Base-by-base conservation (phyloP, 1,284 basidiomycete species). In the Ustilago curta region DNA sequence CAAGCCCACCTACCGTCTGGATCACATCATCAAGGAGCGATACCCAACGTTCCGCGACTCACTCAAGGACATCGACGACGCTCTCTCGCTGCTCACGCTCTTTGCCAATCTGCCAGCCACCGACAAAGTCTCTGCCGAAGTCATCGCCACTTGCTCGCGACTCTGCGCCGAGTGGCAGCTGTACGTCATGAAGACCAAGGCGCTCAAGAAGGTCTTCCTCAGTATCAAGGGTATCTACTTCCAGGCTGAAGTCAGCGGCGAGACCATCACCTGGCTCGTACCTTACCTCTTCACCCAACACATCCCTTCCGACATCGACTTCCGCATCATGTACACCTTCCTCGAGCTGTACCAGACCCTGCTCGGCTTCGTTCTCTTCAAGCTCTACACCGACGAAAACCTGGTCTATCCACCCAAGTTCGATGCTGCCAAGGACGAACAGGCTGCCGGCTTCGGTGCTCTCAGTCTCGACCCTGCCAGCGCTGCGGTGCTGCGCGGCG, bases 141-240 rank as follows among this genome's bases (percentile, higher is more conserved):
- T 98, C 63, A 91, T 97, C 62, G 91, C 93, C 81, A 95, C 96
- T 85, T 99, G 97, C 86, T 88, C 92, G 42, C 90, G 93, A 50
- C 89, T 99, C 40, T 79, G 78, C 44, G 83, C 85, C 54, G 85
- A 87, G 59, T 87, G 86, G 86, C 93, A 97, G 85, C 88, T 97
- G 43, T 99, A 96, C 87, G 89, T 97, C 52, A 95, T 98, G 90
- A 92, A 94, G 82, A 91, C 93, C 1, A 89, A 89, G 78, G 89
- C 92, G 9, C 88, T 99, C 43, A 90, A 92, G 66, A 97, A 97
- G 86, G 90, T 92, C 32, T 99, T 99, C 87, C 88, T 99, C 63
- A 96, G 94, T 54, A 97, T 99, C 86, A 99, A 99, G 87, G 97
- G 97, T 49, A 91, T 99, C 64, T 99, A 99, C 87, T 98, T 97